phyloP scores from a whole-genome alignment of 1,284 basidiomycete genomes.

The Cystobasidium sp. region DNA sequence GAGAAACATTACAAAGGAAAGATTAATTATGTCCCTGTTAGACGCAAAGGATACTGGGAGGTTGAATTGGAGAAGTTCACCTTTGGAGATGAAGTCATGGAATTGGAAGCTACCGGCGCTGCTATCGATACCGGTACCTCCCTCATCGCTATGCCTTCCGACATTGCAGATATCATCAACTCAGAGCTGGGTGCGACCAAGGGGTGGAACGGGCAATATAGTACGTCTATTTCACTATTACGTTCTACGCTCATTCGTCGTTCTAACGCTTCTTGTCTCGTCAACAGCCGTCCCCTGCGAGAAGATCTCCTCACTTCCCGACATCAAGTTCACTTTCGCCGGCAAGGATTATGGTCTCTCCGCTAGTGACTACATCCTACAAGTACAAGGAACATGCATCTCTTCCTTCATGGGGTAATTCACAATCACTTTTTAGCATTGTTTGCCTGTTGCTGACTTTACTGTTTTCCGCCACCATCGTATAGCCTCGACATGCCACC shows the following conservation, averaged over 20 bases:
- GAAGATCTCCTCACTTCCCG: too few relatives aligned
- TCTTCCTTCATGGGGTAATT: conserved; percentile 94
- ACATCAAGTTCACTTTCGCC: conserved; percentile 81
- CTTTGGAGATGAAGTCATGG: conserved; percentile 70
- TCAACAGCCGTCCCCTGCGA: conserved; percentile 69
- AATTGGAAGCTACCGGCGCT: conserved; percentile 87
- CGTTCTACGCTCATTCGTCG: too few relatives aligned
- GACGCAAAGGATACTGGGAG: conserved; percentile 95
- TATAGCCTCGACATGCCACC: conserved; percentile 23
- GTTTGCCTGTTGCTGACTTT: too few relatives aligned
- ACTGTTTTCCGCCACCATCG: too few relatives aligned
- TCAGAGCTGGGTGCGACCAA: too few relatives aligned
- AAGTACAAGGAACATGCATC: conserved; percentile 88
- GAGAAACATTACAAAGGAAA: conserved; percentile 75
- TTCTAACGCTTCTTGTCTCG: too few relatives aligned
- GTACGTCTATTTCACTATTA: too few relatives aligned
- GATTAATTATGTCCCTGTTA: conserved; percentile 85
- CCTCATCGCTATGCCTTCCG: conserved; percentile 86
- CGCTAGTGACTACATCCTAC: conserved; percentile 71
- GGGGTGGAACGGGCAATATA: conserved; percentile 93
- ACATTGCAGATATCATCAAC: conserved; percentile 98
- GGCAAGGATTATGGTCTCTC: conserved; percentile 49
- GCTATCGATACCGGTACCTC: conserved; percentile 96
- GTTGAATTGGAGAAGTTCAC: conserved; percentile 59
- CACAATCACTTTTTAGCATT: too few relatives aligned